Evolutionary conservation across 208 protist species (phyloP).

Genomic region (Endotrypanum monterogeii): DNA sequence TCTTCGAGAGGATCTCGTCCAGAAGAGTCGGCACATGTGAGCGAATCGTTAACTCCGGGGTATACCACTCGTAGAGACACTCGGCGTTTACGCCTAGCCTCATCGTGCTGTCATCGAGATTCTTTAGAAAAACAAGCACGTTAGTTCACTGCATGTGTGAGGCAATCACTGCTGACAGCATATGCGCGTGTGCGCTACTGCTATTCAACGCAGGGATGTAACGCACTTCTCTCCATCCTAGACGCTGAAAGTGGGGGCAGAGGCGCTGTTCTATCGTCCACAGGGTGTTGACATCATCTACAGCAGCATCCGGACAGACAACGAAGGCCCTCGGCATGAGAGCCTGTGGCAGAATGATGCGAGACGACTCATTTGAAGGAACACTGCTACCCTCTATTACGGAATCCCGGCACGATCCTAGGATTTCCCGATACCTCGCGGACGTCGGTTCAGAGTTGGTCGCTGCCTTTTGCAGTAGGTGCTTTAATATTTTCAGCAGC

Average conservation of each 20-base stretch:
- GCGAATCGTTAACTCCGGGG: background rate
- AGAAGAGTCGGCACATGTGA: background rate
- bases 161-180: conserved; percentile 14
- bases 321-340: conserved; percentile 24
- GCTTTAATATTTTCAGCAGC: conserved; percentile 13
- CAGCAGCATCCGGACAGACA: conserved; percentile 32
- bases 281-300: conserved; percentile 33
- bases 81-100: background rate
- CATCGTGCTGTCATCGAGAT: background rate
- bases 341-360: background rate
- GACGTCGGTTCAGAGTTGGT: background rate
- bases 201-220: conserved; percentile 43
- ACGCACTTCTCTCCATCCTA: conserved; percentile 27
- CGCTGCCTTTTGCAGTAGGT: conserved; percentile 6
- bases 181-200: conserved; percentile 10
- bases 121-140: background rate
- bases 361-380: background rate
- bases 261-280: conserved; percentile 17
- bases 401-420: background rate
- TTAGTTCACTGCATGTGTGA: conserved; percentile 1
- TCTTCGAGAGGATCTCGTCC: no score
- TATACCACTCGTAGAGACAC: background rate
- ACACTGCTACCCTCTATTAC: background rate
- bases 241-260: conserved; percentile 1
- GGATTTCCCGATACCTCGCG: background rate